Base-by-base conservation (phyloP, 208 protist species). In the Acanthamoeba healyi region DNA sequence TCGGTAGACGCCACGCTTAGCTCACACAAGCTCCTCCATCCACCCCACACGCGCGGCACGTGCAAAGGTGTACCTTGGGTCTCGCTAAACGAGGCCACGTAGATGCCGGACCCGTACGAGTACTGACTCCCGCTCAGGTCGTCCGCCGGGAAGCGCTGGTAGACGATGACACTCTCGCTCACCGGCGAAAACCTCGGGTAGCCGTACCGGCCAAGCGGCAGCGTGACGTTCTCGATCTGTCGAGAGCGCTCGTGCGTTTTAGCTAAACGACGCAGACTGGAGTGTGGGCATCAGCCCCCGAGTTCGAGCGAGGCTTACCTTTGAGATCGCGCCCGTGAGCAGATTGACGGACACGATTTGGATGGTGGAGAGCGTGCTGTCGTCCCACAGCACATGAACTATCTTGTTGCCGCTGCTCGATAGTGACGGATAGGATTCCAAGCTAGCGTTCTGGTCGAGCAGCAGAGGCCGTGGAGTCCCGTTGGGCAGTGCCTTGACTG, bases 401-500 rank as follows among this genome's bases (percentile, higher is more conserved):
- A 91, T 3, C 54, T 91, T 74, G 38, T 74, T 38, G 34, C 84
- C 84, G 24, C 17, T 5, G 42, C 9, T 15, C 22, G 84, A 91
- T 3, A 91, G 38, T 0, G 54, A 74, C 26, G 84, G 84, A 70
- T 67, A 91, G 15, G 40, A 91, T 24, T 91, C 84, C 14, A 91
- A 32, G 38, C 54, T 90, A 6, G 29, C 51, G 58, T 61, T 51
- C 24, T 49, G 51, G 2, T 32, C 22, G 12, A 51, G 36, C 22
- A 74, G 54, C 84, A 91, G 84, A 5, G 63, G 51, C 54, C 54
- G 7, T 22, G 84, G 84, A 1, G 40, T 24, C 2, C 84, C 84
- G 54, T 7, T 56, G 34, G 51, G 84, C 84, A 91, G 63, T 19
- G 84, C 63, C 63, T 91, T 91, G 51, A 91, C 84, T 91, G 84